Evolutionary conservation across 2,329 filamentous ascomycete species (phyloP).

Genomic region (Tolypocladium ovalisporum): DNA sequence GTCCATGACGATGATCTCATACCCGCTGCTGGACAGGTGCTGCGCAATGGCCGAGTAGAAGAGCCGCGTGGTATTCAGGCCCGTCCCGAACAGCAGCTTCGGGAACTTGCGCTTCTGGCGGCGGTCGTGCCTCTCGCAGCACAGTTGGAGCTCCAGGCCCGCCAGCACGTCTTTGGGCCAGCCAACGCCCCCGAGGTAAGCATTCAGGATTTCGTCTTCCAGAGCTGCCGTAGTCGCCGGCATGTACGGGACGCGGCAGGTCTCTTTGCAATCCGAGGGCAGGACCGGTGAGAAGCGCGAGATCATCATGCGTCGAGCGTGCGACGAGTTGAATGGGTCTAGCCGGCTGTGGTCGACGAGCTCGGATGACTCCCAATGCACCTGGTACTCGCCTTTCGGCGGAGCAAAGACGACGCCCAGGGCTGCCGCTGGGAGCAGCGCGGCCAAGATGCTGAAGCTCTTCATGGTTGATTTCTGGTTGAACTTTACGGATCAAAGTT

Average conservation of each 20-base stretch:
- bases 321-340: conserved; percentile 12
- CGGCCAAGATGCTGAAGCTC: neutral
- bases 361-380: conserved; percentile 7
- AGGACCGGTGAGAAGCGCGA: conserved; percentile 11
- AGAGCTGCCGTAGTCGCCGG: conserved; percentile 6
- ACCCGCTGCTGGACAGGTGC: conserved; percentile 27
- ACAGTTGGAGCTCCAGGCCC: conserved; percentile 10
- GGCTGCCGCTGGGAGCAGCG: neutral
- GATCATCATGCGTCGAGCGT: conserved; percentile 12
- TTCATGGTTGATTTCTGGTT: neutral
- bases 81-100: conserved; percentile 5
- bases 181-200: conserved; percentile 4
- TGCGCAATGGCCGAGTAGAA: conserved; percentile 28
- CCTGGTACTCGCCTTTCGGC: conserved; percentile 4
- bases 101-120: neutral
- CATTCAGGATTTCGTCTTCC: conserved; percentile 10
- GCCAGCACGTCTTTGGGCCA: conserved; percentile 10
- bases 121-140: conserved; percentile 6
- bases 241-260: conserved; percentile 12
- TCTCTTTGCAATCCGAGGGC: conserved; percentile 7
- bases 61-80: conserved; percentile 15
- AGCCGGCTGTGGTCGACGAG: conserved; percentile 25
- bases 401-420: neutral
- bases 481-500: neutral
- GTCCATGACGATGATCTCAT: conserved; percentile 30